phyloP scores from a whole-genome alignment of 257 asterid genomes.

The Lithospermum erythrorhizon region DNA sequence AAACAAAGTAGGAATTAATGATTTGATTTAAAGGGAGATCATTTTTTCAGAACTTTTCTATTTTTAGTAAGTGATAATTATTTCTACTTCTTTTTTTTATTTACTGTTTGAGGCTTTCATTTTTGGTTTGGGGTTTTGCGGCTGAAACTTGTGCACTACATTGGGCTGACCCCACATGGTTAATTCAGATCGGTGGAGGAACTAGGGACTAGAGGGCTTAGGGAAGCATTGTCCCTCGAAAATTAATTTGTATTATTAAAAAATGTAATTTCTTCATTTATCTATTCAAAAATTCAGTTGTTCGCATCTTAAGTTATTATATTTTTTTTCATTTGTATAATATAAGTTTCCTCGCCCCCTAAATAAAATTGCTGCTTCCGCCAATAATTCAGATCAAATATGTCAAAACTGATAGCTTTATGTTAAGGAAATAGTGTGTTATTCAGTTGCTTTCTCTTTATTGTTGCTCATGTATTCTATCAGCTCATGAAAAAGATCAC shows the following conservation, averaged over 20 bases:
- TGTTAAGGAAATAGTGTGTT: not conserved
- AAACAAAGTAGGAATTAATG: not conserved
- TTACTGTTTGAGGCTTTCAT: not conserved
- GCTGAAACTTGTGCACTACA: slow-evolving; percentile 13
- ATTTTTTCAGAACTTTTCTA: not conserved
- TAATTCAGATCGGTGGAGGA: no score
- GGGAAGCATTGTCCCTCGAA: no score
- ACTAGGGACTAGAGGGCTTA: no score
- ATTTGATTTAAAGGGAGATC: not conserved
- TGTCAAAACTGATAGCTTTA: slow-evolving; percentile 9
- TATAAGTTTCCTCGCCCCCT: no score
- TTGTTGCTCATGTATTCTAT: slow-evolving; percentile 1
- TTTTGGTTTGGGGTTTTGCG: slow-evolving; percentile 6
- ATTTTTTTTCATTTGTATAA: no score
- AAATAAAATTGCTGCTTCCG: no score
- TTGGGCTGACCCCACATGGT: slow-evolving; percentile 21
- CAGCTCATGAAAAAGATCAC: not conserved
- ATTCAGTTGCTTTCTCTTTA: slow-evolving; percentile 3
- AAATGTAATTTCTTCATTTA: no score
- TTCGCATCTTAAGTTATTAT: no score
- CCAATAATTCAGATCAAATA: slow-evolving; percentile 1
- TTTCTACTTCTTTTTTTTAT: not conserved
- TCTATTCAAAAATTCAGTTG: no score
- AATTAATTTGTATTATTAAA: no score
- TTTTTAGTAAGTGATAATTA: slow-evolving; percentile 1